These are phyloP conservation scores for Nicotiana undulata DNA, from an alignment of 257 asterid species.

Conservation along the genomic window DNA sequence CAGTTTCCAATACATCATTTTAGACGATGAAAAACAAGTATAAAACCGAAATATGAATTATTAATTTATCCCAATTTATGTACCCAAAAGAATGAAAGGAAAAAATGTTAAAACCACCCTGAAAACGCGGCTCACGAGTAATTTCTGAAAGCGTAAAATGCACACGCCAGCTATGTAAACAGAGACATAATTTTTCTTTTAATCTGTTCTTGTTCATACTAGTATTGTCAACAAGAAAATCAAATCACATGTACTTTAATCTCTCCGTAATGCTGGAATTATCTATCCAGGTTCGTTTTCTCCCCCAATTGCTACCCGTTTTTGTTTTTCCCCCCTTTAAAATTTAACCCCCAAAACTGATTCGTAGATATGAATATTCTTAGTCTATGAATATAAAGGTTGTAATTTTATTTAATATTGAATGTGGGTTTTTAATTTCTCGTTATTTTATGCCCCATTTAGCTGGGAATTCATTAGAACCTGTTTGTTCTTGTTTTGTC, in stretches of 20 bases:
- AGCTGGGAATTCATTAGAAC: neutral
- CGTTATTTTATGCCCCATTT: neutral
- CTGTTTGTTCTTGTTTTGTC: neutral
- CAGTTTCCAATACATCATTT: too few species aligned
- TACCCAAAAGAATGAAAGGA: neutral
- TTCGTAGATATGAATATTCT: neutral
- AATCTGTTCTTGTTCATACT: neutral
- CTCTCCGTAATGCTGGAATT: neutral
- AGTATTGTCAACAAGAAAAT: neutral
- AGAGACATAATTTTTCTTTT: neutral
- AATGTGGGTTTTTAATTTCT: neutral
- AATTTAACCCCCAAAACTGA: neutral
- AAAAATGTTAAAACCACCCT: neutral
- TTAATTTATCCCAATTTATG: neutral
- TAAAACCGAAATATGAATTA: too few species aligned
- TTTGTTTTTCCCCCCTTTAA: neutral
- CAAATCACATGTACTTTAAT: neutral
- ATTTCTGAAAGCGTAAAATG: neutral
- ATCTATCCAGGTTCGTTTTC: neutral
- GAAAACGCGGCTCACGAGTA: conserved; percentile 3
- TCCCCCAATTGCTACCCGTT: neutral
- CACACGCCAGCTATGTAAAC: neutral
- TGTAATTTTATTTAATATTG: neutral
- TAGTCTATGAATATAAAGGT: neutral
- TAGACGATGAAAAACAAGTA: too few species aligned